phyloP scores from a whole-genome alignment of 257 asterid species.

The Solanum bulbocastanum region DNA sequence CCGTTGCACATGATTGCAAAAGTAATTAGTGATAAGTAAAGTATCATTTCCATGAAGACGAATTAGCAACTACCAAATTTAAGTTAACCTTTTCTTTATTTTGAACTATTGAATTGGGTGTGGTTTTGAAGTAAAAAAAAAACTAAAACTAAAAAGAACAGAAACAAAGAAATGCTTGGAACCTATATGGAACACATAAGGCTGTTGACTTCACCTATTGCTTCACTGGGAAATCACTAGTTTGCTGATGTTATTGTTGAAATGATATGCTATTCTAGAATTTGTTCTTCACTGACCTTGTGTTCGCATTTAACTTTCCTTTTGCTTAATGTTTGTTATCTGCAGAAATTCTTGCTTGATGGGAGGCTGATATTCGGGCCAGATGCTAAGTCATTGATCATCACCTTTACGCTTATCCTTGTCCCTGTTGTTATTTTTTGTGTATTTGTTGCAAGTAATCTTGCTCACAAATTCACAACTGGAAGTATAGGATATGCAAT shows the following conservation, averaged over 20 bases:
- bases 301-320: not conserved
- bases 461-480: slow-evolving; percentile 27
- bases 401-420: slow-evolving; percentile 45
- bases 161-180: not conserved
- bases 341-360: slow-evolving; percentile 58
- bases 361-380: slow-evolving; percentile 82
- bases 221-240: not conserved
- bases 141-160: not conserved
- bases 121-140: not conserved
- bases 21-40: not conserved
- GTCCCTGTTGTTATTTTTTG: slow-evolving; percentile 51
- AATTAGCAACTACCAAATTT: not conserved
- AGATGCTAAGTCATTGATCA: slow-evolving; percentile 51
- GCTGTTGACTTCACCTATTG: not conserved
- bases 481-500: slow-evolving; percentile 32
- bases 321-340: not conserved
- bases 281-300: not conserved
- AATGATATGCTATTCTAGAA: not conserved
- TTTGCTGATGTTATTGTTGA: not conserved
- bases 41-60: not conserved
- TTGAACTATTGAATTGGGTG: not conserved
- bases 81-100: not conserved
- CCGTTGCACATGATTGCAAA: not conserved
- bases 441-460: slow-evolving; percentile 40
- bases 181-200: not conserved